Evolutionary conservation across 805 yeast species (phyloP), one percentile per base, ranked within the genome.

Genomic region (Blastobotrys chiropterorum): DNA sequence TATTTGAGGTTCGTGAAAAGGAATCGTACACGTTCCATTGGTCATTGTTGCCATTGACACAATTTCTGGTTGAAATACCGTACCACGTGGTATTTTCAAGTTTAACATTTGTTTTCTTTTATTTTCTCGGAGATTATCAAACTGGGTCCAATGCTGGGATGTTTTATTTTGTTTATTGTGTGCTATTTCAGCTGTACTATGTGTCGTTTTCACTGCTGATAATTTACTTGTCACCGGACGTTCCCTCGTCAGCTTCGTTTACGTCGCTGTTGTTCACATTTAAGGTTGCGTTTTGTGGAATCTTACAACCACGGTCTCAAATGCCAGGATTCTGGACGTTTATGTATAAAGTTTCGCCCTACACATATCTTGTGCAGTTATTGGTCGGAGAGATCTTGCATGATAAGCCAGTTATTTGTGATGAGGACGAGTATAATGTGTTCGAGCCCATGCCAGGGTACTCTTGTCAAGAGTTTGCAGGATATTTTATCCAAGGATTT

Each of bases 301-400:
- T 84, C 51, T 71, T 82, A 52, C 87, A 82, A 61, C 79, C 82
- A 15, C 68, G 68, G 6, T 41, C 54, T 1, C 67, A 73, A 47
- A 77, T 86, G 82, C 92, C 95, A 6, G 81, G 86, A 1, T 87
- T 87, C 72, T 86, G 95, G 95, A 80, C 77, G 45, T 87, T 84
- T 65, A 84, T 87, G 90, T 82, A 85, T 77, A 78, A 84, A 58
- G 74, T 74, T n/a, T 82, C 86, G 22, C 95, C 76, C 3, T 77
- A 77, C 67, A 85, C 92, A 1, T 87, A 87, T 63, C 79, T 83
- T 64, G 71, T 86, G 52, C 81, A 79, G 56, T 73, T 79, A 48
- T 71, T 84, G 54, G 70, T 82, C 38, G 72, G 70, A 21, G 67
- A 63, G 21, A 72, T 76, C 49, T 69, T 76, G 57, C 83, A 83